Base-by-base conservation (phyloP, 257 asterid genomes). In the Lycium ferocissimum region DNA sequence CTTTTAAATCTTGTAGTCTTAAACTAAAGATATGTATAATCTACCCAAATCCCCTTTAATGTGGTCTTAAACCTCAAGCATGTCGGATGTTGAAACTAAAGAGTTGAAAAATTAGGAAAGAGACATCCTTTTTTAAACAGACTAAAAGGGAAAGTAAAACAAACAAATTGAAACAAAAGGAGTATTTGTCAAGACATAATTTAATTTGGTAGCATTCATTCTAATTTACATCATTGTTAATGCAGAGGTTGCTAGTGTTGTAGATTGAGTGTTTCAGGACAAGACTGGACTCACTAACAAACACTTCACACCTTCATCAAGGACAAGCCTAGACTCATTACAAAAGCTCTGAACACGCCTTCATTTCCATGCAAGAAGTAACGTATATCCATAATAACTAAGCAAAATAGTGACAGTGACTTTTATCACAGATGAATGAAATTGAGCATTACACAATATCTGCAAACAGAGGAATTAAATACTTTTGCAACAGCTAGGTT, bases 381-480 rank as follows among this genome's bases (percentile, higher is more conserved):
- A 20, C 20, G 0, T 47, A 73, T 47, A 47, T 45, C 15, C 80
- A 47, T 73, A 73, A 73, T 45, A 73, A 5, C 40, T 73, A 45
- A 73, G 80, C 59, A 3, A n/a, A 69, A 43, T 18, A 40, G 35
- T 71, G 79, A 40, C 33, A 40, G 35, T 71, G 79, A 40, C 33
- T 71, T 43, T 71, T 8, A 43, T 40, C 15, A 18, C 6, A 70
- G 22, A 70, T 70, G 53, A 70, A 70, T 38, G 17, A 70, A 70
- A 15, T 70, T 17, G 33, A 69, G 78, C 20, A 45, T 69, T 38
- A 69, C 15, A 69, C 53, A 37, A 69, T 15, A 8, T 69, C 43
- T 38, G 78, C 53, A 69, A 69, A 69, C 7, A 69, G 76, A 67
- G 78, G 78, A 69, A 37, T 69, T 38, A 69, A 69, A 69, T 69